Evolutionary conservation across 2,329 filamentous ascomycete genomes (phyloP), one percentile per base, ranked within the genome.

Genomic region (Hypoxylon sp.): DNA sequence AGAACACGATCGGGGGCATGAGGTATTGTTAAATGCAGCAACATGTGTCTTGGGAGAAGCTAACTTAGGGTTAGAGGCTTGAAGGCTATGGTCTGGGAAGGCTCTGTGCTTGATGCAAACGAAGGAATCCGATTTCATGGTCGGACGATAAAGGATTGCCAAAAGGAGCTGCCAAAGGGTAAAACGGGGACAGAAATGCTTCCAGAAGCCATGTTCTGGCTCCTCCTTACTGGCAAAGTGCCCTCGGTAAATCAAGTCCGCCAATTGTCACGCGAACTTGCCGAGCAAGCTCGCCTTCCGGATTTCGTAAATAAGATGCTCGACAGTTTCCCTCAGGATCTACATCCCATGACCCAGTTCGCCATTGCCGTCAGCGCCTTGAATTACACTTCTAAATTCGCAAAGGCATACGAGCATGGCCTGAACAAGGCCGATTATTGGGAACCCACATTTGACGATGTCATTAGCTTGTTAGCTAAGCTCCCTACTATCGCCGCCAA

Each of bases 171-270:
- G 14, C 94, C 96, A 79, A 98, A 98, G 86, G 96, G 95, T 74
- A 94, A 88, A 66, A 89, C 92, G 2, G 94, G 95, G 76, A 97
- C 94, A 5, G 95, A 98, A 84, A 99, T 98, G 96, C 88, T 98
- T 11, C 96, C 96, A 52, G 96, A 99, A 83, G 91, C 95, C 81
- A 99, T 99, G 96, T 99, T 99, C 87, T 99, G 96, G 96, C 90
- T 98, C 46, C 90, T 99, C 55, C 86, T 99, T 74, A 99, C 96
- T 9, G 96, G 96, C 66, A 88, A 97, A 81, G 92, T 98, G 22
- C 96, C 96, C 24, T 93, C 92, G 1, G 91, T 90, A 22, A 84
- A 84, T 70, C 96, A 99, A 82, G 89, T 96, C 70, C 92, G 95
- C 76, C 85, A 83, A 48, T 90, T 99, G 75, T 97, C 94, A 51